Conservation (phyloP, 257 asterid species). For the Leonotis leonurus region DNA sequence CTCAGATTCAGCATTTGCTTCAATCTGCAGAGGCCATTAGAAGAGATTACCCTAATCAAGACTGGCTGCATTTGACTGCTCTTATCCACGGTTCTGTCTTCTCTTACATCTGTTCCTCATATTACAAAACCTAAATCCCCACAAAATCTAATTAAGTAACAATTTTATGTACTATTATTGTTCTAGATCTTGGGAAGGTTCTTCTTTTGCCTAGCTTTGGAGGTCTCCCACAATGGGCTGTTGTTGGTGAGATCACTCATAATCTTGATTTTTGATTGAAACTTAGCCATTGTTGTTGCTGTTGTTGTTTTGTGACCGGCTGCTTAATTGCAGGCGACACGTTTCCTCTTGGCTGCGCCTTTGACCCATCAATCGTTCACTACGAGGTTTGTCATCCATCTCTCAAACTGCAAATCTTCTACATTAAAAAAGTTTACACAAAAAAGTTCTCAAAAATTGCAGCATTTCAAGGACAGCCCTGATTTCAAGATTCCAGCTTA, state of each 20-base stretch:
- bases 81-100: slow-evolving; percentile 36
- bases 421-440: neutral
- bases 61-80: slow-evolving; percentile 53
- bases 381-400: slow-evolving; percentile 22
- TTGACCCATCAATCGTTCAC: slow-evolving; percentile 33
- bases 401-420: neutral
- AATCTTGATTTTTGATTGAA: neutral
- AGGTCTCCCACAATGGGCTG: slow-evolving; percentile 45
- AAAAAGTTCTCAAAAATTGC: slow-evolving; percentile 4
- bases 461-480: slow-evolving; percentile 36
- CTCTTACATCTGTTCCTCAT: neutral
- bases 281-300: neutral
- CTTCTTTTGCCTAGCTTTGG: slow-evolving; percentile 47
- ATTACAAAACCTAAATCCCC: neutral
- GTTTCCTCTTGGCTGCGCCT: slow-evolving; percentile 45
- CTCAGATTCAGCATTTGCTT: slow-evolving; percentile 44
- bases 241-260: slow-evolving; percentile 33
- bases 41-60: slow-evolving; percentile 40
- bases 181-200: slow-evolving; percentile 43
- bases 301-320: neutral
- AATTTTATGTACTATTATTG: neutral
- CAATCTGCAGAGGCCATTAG: slow-evolving; percentile 50
- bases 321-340: slow-evolving; percentile 31
- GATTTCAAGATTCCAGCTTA: slow-evolving; percentile 27
- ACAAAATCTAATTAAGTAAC: neutral